Percentiles rank a stretch among this genome's conserved stretches.
Evolutionary conservation across 345 rosid species (phyloP).

Genomic region (Syzygium oleosum): DNA sequence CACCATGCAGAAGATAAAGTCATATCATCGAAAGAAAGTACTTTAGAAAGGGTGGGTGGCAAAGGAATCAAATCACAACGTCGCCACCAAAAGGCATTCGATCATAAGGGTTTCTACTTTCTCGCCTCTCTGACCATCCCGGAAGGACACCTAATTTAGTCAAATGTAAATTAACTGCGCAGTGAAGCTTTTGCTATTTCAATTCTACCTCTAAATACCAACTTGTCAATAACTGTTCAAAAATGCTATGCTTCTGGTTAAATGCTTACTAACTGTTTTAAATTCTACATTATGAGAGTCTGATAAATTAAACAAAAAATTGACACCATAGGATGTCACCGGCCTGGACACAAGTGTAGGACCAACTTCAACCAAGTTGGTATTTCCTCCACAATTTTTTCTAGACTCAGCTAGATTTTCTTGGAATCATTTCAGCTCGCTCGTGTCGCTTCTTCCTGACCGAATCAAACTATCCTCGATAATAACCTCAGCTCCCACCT

Average conservation of each 20-base stretch:
- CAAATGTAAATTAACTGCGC: background rate
- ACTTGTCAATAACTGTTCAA: background rate
- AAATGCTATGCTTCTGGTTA: background rate
- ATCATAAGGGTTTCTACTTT: background rate
- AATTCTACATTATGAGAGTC: background rate
- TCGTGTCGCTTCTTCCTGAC: background rate
- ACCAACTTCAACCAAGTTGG: background rate
- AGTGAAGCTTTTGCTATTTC: background rate
- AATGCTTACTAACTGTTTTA: background rate
- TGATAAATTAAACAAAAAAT: background rate
- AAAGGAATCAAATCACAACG: background rate
- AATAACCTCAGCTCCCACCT: background rate
- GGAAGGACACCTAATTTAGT: background rate
- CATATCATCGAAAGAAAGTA: background rate
- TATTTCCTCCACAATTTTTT: background rate
- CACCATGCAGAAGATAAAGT: slow-evolving; percentile 7
- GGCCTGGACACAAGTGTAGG: background rate
- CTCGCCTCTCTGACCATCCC: background rate
- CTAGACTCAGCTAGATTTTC: background rate
- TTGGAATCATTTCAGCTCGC: background rate
- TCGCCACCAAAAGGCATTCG: background rate
- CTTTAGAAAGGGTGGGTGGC: background rate
- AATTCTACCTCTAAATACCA: background rate
- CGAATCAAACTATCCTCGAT: background rate
- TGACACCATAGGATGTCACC: background rate